A percentile compares a stretch with the other conserved stretches of the same genome.
phyloP scores from a whole-genome alignment of 805 yeast genomes.

The Metschnikowia peoriensis region DNA sequence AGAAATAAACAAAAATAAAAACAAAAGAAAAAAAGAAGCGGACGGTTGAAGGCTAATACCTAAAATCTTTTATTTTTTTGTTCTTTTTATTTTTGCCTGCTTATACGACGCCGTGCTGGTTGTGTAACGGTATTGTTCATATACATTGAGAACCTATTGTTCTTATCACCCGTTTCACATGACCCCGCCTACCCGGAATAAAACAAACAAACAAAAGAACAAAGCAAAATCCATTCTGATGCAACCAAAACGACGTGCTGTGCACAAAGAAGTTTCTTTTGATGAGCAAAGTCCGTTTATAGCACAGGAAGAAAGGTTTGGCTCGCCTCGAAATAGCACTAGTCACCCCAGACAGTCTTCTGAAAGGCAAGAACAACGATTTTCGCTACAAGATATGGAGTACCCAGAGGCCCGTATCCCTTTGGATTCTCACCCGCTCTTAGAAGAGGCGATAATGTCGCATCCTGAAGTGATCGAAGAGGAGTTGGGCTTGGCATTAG shows the following conservation, averaged over 20 bases:
- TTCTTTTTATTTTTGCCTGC: too few species aligned
- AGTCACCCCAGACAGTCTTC: neutral
- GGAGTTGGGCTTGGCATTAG: conserved; percentile 9
- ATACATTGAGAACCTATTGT: neutral
- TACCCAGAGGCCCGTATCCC: conserved; percentile 7
- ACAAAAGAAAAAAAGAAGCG: too few species aligned
- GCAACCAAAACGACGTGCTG: neutral
- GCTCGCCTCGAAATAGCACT: neutral
- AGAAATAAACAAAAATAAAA: too few species aligned
- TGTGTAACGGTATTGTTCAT: neutral
- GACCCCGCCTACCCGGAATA: neutral
- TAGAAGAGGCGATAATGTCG: conserved; percentile 7
- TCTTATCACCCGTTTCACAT: neutral
- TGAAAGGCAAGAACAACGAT: conserved; percentile 1
- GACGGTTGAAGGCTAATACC: too few species aligned
- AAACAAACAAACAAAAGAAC: neutral
- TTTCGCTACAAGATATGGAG: conserved; percentile 7
- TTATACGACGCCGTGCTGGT: neutral
- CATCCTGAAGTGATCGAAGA: conserved; percentile 4
- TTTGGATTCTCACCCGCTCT: conserved; percentile 9
- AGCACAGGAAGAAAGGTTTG: neutral
- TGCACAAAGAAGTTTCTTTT: neutral
- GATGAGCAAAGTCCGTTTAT: conserved; percentile 6
- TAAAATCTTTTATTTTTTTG: too few species aligned
- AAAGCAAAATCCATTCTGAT: neutral